A percentile compares a stretch with the other conserved stretches of the same genome.
These are phyloP conservation scores for Hymenoscyphus linearis DNA, from an alignment of 2,329 filamentous ascomycete species.

Conservation along the genomic window DNA sequence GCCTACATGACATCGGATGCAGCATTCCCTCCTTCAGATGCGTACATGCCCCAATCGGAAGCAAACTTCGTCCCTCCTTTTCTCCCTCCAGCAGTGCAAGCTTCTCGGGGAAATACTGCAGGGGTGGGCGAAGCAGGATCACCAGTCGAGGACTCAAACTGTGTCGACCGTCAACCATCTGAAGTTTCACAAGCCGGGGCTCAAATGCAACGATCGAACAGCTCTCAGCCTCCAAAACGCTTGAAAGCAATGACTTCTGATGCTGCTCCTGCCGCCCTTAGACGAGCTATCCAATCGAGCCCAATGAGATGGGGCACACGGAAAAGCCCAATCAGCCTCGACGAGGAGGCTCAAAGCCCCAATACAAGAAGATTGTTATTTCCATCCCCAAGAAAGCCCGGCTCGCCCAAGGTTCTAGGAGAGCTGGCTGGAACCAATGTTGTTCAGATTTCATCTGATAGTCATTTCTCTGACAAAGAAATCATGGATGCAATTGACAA, in stretches of 20 bases:
- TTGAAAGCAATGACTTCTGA: conserved; percentile 30
- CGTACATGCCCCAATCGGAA: conserved; percentile 45
- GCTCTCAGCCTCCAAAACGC: conserved; percentile 23
- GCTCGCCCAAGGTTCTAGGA: conserved; percentile 55
- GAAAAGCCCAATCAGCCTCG: conserved; percentile 51
- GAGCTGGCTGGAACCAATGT: conserved; percentile 49
- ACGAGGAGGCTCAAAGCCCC: conserved; percentile 38
- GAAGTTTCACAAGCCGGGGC: conserved; percentile 5
- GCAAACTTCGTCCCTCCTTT: conserved; percentile 9
- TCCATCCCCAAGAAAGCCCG: conserved; percentile 66
- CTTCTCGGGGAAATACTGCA: conserved; percentile 18
- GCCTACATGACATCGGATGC: conserved; percentile 8
- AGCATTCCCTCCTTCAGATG: conserved; percentile 44
- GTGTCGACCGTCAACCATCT: background rate
- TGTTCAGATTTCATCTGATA: conserved; percentile 40
- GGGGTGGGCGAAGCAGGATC: conserved; percentile 1
- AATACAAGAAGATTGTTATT: conserved; percentile 60
- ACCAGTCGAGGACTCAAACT: conserved; percentile 11
- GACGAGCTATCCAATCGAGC: conserved; percentile 33
- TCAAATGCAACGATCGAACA: conserved; percentile 22
- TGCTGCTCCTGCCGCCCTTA: conserved; percentile 28
- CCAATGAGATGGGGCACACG: conserved; percentile 44
- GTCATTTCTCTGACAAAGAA: conserved; percentile 26
- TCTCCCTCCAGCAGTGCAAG: conserved; percentile 24
- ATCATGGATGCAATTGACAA: conserved; percentile 24